Evolutionary conservation across 306 rosid genomes (phyloP), one percentile per base, ranked within the genome.

Genomic region (Cicer bijugum): DNA sequence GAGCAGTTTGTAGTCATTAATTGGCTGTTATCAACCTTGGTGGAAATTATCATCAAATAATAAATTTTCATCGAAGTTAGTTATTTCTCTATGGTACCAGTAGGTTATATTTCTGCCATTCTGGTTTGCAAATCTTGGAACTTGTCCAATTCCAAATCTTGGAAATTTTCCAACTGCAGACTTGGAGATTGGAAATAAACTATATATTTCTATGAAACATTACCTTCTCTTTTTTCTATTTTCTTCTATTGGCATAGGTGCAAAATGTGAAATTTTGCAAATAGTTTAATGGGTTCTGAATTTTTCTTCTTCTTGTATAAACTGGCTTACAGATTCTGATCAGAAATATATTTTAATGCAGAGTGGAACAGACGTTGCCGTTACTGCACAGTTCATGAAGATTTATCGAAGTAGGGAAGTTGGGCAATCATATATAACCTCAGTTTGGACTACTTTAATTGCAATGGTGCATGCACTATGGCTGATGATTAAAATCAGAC

Each of bases 341-440:
- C n/a, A 53, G 63, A 45, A 57, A 47, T 16, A 14, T 7, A 66
- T 79, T 66, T 80, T 55, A 71, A 35, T 79, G 84, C 88, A 91
- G 96, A 85, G 28, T 57, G 90, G 81, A 38, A 82, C 71, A 50
- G 75, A 70, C 46, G 72, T 47, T 47, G 78, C 68, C 17, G 37
- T 72, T 74, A 76, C 70, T 74, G 84, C 91, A 43, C 88, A 81
- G 78, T 91, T 90, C 83, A 82, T 88, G 92, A 91, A 88, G 88
- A 85, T 94, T 66, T 91, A 94, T 82, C 87, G 96, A 45, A 94
- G 97, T 81, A 87, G 96, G 77, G 97, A 95, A 82, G 97, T 95
- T 59, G 97, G 99, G 16, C 99, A 94, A 75, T 94, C 99, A 45
- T 94, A 91, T 70, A 60, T 91, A 75, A 94, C 96, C 70, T 94